These are phyloP conservation scores for Pueraria montana DNA, from an alignment of 306 rosid species.

Conservation along the genomic window DNA sequence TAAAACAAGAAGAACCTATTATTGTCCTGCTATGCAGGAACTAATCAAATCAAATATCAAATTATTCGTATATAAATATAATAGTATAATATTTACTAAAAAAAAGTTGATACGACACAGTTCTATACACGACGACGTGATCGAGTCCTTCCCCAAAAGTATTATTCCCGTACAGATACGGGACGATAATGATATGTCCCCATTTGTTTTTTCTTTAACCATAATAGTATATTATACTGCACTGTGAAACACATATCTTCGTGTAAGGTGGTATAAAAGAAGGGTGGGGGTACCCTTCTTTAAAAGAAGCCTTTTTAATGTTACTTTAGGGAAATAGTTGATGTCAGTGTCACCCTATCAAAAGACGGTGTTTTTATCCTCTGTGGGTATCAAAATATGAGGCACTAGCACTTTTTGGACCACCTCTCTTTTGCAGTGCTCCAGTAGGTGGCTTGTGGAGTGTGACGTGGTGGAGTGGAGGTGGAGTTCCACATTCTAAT, in stretches of 20 bases:
- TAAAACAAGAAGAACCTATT: no score
- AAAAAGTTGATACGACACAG: not conserved
- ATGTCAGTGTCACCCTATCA: constrained; percentile 46
- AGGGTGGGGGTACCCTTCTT: not conserved
- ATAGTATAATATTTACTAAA: not conserved
- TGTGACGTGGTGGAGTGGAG: constrained; percentile 23
- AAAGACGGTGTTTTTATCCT: constrained; percentile 10
- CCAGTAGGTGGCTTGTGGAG: constrained; percentile 48
- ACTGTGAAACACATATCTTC: not conserved
- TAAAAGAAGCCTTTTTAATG: not conserved
- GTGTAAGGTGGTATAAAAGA: not conserved
- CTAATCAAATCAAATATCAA: not conserved
- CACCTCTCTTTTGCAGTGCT: constrained; percentile 43
- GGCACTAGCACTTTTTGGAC: constrained; percentile 31
- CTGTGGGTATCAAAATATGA: constrained; percentile 25
- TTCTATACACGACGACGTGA: not conserved
- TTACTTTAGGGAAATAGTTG: constrained; percentile 20
- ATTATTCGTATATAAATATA: no score
- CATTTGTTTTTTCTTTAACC: no score
- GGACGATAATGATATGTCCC: no score
- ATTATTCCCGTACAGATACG: not conserved
- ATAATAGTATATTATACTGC: not conserved
- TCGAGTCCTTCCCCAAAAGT: no score
- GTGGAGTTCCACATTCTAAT: not conserved
- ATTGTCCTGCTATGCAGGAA: no score